Conservation (phyloP, 805 yeast species). For the Yarrowia bubula region DNA sequence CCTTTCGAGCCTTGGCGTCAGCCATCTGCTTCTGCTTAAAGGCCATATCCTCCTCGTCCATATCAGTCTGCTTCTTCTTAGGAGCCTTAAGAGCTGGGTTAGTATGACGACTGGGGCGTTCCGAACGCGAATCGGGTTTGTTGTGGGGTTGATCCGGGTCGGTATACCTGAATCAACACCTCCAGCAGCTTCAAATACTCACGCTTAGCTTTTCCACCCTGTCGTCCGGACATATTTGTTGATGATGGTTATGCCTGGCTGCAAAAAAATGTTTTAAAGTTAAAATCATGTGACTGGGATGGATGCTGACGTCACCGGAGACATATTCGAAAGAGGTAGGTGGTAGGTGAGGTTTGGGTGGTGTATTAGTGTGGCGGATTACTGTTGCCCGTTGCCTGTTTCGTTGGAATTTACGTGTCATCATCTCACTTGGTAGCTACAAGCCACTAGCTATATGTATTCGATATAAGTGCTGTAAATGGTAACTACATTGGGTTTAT, state of each 20-base stretch:
- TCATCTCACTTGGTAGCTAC: no score
- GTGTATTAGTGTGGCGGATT: neutral
- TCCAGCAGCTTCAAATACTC: conserved; percentile 35
- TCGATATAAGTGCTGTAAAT: no score
- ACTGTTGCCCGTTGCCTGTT: no score
- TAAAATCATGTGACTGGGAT: conserved; percentile 33
- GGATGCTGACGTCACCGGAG: no score
- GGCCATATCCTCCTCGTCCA: conserved; percentile 86
- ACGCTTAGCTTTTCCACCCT: conserved; percentile 96
- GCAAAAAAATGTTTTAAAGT: conserved; percentile 15
- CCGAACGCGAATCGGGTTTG: neutral
- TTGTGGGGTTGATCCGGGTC: neutral
- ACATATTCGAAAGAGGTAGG: no score
- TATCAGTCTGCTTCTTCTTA: conserved; percentile 77
- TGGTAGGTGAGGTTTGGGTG: neutral
- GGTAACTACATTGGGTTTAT: no score
- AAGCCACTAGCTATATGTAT: no score
- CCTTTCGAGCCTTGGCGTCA: conserved; percentile 90
- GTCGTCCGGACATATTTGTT: conserved; percentile 81
- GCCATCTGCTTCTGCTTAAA: conserved; percentile 93
- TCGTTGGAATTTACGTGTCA: no score
- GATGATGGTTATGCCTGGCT: conserved; percentile 1
- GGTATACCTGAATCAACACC: neutral
- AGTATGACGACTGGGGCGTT: neutral
- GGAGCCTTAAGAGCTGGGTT: conserved; percentile 55